Evolutionary conservation across 2,329 filamentous ascomycete genomes (phyloP), one percentile per base, ranked within the genome.

Genomic region (Trichoderma gracile): DNA sequence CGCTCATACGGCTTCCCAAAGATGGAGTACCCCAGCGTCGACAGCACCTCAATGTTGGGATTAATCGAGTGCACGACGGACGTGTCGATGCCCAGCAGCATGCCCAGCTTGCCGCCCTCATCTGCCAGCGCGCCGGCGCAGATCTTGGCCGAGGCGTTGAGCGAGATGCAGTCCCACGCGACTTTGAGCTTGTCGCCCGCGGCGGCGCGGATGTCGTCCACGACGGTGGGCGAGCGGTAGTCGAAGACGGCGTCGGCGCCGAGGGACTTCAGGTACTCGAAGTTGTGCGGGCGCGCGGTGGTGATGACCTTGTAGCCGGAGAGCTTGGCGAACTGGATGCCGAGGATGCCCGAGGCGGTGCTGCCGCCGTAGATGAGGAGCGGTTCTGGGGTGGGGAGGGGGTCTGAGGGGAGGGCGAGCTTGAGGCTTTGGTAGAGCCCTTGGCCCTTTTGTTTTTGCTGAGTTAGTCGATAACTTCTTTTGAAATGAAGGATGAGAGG

Each of bases 291-390:
- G 23, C 79, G 80, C 8, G 74, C 69, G 0, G 79, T 80, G 0
- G 79, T 69, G 15, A 79, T 70, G 10, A 81, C 77, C 15, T 66
- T 72, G 40, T 75, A 75, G 5, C 78, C 79, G 7, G 77, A 78
- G n/a, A 75, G 70, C 67, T 77, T 78, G 62, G 78, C 78, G 66
- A 71, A 78, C 69, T 81, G 79, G 67, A 82, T 79, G 5, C 73
- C 80, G 61, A 84, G 81, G 50, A 85, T 81, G 71, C 81, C 82
- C 0, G 84, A 85, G 2, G 83, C 84, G 10, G 81, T 86, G 72
- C 82, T 82, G 17, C 78, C 79, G 47, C 79, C 81, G 61, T 82
- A 80, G 66, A 81, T 79, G 23, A 82, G 68, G 46, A 82, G 68
- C 0, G 78, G 74, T 47, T 76, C 70, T 45, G 76, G 71, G 10